These are phyloP conservation scores for Sporopachydermia quercuum DNA, from an alignment of 805 yeast species.

Conservation along the genomic window DNA sequence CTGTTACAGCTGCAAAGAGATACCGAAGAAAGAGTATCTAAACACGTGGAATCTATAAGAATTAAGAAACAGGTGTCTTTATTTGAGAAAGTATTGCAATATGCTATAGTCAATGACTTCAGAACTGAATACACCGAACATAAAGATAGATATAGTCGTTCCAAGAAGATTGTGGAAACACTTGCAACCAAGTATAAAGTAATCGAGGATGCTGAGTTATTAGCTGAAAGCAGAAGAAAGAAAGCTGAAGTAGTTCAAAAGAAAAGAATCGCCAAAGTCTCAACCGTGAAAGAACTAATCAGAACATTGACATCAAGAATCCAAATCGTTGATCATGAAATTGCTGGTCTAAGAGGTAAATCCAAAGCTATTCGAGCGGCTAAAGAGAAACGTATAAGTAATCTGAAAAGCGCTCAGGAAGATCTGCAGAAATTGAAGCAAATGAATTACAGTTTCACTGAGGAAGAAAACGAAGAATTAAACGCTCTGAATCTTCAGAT, in stretches of 20 bases:
- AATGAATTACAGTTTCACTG: conserved; percentile 7
- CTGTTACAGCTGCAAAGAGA: conserved; percentile 13
- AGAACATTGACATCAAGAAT: conserved; percentile 6
- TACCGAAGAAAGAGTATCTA: conserved; percentile 7
- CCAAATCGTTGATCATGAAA: conserved; percentile 3
- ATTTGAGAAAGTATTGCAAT: conserved; percentile 18
- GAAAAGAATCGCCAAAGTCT: conserved; percentile 6
- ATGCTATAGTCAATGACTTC: not conserved
- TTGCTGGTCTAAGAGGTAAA: conserved; percentile 2
- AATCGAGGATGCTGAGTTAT: conserved; percentile 7
- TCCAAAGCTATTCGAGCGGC: not conserved
- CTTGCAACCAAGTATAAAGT: not conserved
- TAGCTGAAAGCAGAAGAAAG: conserved; percentile 6
- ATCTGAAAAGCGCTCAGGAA: conserved; percentile 4
- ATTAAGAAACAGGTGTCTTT: conserved; percentile 5
- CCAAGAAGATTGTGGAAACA: not conserved
- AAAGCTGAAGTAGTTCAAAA: conserved; percentile 10
- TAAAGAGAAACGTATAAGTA: conserved; percentile 6
- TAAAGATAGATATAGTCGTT: not conserved
- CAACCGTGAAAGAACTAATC: conserved; percentile 7
- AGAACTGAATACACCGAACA: not conserved
- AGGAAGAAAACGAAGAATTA: conserved; percentile 10
- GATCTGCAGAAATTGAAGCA: conserved; percentile 1
- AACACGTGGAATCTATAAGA: not conserved
- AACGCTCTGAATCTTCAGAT: conserved; percentile 9